These are phyloP conservation scores for Cetraspora pellucida DNA, from an alignment of 192 early-diverging fungal genomes.

Conservation along the genomic window DNA sequence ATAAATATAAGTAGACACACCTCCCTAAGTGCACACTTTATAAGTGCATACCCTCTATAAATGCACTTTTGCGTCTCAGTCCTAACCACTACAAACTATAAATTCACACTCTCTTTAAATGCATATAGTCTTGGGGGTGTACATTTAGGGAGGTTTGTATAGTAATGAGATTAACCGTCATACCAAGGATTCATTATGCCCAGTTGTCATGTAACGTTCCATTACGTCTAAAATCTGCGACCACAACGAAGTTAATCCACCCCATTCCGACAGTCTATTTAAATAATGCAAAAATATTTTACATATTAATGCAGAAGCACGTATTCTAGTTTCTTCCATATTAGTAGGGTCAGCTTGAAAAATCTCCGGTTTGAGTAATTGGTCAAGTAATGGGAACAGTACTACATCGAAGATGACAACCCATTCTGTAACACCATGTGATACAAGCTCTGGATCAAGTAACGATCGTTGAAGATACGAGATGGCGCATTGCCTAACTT, in stretches of 20 bases:
- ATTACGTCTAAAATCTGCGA: conserved; percentile 67
- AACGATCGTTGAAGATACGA: conserved; percentile 80
- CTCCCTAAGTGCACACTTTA: too few species aligned
- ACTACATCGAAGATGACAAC: conserved; percentile 80
- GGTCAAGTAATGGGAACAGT: conserved; percentile 85
- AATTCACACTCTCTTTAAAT: too few species aligned
- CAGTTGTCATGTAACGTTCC: conserved; percentile 62
- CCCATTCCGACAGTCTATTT: conserved; percentile 54
- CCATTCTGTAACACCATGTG: conserved; percentile 51
- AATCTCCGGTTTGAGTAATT: conserved; percentile 77
- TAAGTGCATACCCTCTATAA: too few species aligned
- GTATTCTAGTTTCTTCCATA: conserved; percentile 76
- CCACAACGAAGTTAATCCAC: conserved; percentile 66
- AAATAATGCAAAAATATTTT: conserved; percentile 80
- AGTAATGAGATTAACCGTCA: too few species aligned
- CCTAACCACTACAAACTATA: too few species aligned
- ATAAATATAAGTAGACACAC: too few species aligned
- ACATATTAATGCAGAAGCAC: conserved; percentile 67
- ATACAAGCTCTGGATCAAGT: conserved; percentile 59
- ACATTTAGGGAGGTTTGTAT: too few species aligned
- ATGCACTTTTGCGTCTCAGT: too few species aligned
- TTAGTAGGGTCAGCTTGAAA: conserved; percentile 63
- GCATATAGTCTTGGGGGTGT: too few species aligned
- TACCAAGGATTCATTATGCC: conserved; percentile 64
- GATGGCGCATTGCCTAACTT: conserved; percentile 82